Base-by-base conservation (phyloP, 164 flowering plant species). In the Aristolochia contorta region DNA sequence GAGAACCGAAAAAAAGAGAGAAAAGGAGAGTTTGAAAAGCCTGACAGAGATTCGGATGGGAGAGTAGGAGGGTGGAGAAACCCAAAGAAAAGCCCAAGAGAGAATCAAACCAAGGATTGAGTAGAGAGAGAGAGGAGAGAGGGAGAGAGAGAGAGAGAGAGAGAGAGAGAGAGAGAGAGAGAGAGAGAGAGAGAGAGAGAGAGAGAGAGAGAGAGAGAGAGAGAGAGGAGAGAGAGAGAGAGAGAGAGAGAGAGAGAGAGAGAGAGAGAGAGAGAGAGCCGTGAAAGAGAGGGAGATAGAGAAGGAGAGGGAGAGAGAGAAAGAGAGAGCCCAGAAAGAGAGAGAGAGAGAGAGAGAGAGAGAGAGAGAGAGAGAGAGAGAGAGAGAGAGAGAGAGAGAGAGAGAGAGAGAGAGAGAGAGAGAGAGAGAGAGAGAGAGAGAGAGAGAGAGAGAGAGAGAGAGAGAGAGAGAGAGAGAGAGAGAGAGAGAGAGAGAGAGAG, bases 41-140 rank as follows among this genome's bases (percentile, higher is more conserved):
- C 72, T 74, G 74, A 55, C 41, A 66, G 75, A 64, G 77, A 73
- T 65, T 67, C 75, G 65, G 68, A 61, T 59, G 58, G 68, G n/a
- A 65, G 59, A 56, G 58, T 12, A 8, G 24, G 63, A 41, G 50
- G 23, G 20, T 21, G 16, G 25, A 60, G 43, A n/a, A 45, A 14
- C 18, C 45, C 49, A 58, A 30, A n/a, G 25, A 20, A 25, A 27
- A 48, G 16, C 22, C 27, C 33, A 10, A 54, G 30, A 54, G 32
- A 54, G 24, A 54, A 25, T 20, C 57, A 23, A 15, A 15, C 37
- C 16, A 15, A 23, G 57, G 30, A 12, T 14, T 24, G 7, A 24
- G 57, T 24, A 23, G 33, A 23, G 57, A 23, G 14, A 20, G 30
- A 54, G 6, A 24, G 5, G 16, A 6, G 12, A 16, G 14, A 12